Evolutionary conservation across 1,139 yeast species (phyloP), one percentile per base, ranked within the genome.

Genomic region (Kazachstania sp.): DNA sequence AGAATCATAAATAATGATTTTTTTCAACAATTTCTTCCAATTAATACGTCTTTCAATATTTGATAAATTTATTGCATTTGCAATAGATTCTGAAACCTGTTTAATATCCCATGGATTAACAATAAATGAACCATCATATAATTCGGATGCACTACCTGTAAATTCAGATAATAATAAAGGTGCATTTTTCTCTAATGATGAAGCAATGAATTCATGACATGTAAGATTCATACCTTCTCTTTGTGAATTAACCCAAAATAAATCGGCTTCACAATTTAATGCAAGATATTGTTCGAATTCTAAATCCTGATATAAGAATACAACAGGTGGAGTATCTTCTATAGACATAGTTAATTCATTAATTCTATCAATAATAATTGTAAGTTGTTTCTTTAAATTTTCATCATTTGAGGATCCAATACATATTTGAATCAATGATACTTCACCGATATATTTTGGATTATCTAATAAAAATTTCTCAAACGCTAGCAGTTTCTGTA

Each of bases 141-240:
- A 72, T 8, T 90, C 77, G 2, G 83, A 75, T 0, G 97, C 95
- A 12, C 96, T 86, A 1, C 98, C 98, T 0, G 97, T 88, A 57
- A 94, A 92, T 65, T 92, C 99, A 35, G 95, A 85, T 49, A 92
- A 67, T 51, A 92, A 75, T 54, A 92, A 73, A 0, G 97, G 96
- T 0, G 96, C 84, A 53, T 84, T 79, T 54, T 78, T 76, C 39
- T 77, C 80, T 28, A 74, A 70, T 3, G 95, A 78, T 20, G 95
- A 87, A 47, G 82, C 83, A 32, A 88, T 78, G 61, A 84, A 94
- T 64, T 92, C 98, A 61, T 94, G 98, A 58, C 97, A 88, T 0
- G 98, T 88, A 61, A 92, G 71, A 61, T 92, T 92, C 86, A 92
- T 85, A 18, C 98, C 98, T 66, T 94, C 99, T 61, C 98, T 79